Evolutionary conservation across 2,329 filamentous ascomycete species (phyloP).

Genomic region (Stylonectria norvegica): DNA sequence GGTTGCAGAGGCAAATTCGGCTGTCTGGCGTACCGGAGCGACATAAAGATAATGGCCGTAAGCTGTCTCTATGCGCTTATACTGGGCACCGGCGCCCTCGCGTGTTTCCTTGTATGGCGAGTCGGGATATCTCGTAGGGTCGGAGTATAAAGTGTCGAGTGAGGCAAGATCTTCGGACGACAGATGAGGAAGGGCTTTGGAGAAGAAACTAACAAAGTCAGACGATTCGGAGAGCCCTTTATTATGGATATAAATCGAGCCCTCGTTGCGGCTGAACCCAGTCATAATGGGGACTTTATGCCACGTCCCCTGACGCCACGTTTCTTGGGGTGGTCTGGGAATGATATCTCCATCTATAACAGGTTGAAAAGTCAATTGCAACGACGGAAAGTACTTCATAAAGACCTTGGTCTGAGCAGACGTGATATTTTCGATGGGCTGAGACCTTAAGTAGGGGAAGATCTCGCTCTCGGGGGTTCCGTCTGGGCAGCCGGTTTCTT

Average conservation of each 20-base stretch:
- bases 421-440: conserved; percentile 25
- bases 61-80: conserved; percentile 19
- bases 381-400: conserved; percentile 24
- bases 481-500: conserved; percentile 5
- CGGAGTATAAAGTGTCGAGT: conserved; percentile 18
- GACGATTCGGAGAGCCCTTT: conserved; percentile 13
- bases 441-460: conserved; percentile 20
- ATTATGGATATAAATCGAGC: conserved; percentile 29
- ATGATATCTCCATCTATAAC: conserved; percentile 30
- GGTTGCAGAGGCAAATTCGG: conserved; percentile 19
- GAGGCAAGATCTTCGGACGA: conserved; percentile 11
- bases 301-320: conserved; percentile 32
- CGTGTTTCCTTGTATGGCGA: conserved; percentile 18
- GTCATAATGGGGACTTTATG: conserved; percentile 31
- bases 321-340: conserved; percentile 28
- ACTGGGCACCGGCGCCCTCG: conserved; percentile 16
- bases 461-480: conserved; percentile 28
- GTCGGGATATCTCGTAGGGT: conserved; percentile 13
- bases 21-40: conserved; percentile 22
- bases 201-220: conserved; percentile 28
- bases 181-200: conserved; percentile 25
- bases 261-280: conserved; percentile 30
- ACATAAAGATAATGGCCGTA: conserved; percentile 24
- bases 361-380: conserved; percentile 33
- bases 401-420: conserved; percentile 29